A percentile compares a stretch with the other conserved stretches of the same genome.
Evolutionary conservation across 2,329 filamentous ascomycete species (phyloP).

Genomic region (Tolypocladium ophioglossoides): DNA sequence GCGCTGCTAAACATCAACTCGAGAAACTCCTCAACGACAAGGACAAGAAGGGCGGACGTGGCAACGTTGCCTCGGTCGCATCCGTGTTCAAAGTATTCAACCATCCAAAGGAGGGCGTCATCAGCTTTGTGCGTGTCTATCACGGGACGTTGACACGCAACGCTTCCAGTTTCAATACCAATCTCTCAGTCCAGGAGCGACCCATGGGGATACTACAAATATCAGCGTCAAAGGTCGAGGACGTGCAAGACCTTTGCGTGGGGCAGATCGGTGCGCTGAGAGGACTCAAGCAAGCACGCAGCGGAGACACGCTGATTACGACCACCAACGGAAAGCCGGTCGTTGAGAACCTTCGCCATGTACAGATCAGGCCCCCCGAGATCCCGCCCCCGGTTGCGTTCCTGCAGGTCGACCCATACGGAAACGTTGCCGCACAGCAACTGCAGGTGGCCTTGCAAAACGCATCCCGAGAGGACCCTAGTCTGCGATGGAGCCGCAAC

Average conservation of each 20-base stretch:
- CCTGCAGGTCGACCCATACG: constrained; percentile 77
- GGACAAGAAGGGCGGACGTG: constrained; percentile 23
- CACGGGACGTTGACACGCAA: constrained; percentile 70
- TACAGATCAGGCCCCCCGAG: constrained; percentile 79
- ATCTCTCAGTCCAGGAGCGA: constrained; percentile 66
- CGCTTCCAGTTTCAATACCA: constrained; percentile 75
- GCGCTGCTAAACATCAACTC: constrained; percentile 32
- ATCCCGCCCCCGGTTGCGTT: constrained; percentile 95
- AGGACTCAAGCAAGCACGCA: constrained; percentile 82
- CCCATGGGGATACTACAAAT: constrained; percentile 78
- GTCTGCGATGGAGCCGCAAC: constrained; percentile 72
- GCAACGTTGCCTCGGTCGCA: constrained; percentile 36
- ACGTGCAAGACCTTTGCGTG: constrained; percentile 67
- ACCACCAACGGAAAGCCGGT: constrained; percentile 54
- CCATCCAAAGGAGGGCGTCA: constrained; percentile 72
- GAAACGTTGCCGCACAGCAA: constrained; percentile 67
- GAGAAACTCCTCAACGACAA: constrained; percentile 26
- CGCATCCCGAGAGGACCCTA: constrained; percentile 84
- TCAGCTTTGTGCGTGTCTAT: constrained; percentile 90
- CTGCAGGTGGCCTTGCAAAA: constrained; percentile 67
- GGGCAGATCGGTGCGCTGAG: constrained; percentile 93
- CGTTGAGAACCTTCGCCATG: constrained; percentile 55
- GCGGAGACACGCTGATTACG: constrained; percentile 81
- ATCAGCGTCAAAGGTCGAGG: constrained; percentile 77
- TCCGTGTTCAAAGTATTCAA: constrained; percentile 93